Conservation (phyloP, 805 yeast genomes). For the Metschnikowia drakensbergensis region DNA sequence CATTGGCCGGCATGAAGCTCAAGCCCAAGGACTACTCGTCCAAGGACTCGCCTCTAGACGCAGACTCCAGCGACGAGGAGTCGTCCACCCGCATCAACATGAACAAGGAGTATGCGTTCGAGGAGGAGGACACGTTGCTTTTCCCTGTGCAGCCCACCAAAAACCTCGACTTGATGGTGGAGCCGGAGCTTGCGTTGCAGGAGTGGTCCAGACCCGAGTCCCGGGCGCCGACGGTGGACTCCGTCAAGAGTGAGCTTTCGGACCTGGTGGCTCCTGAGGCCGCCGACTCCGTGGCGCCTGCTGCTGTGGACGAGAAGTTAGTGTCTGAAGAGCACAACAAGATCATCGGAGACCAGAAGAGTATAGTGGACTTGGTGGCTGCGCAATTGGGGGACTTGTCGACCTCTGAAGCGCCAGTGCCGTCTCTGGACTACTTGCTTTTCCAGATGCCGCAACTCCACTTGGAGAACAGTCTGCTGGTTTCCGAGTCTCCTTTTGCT, state of each 20-base stretch:
- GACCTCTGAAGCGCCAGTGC: constrained; percentile 13
- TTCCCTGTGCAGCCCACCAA: constrained; percentile 73
- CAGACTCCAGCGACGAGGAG: constrained; percentile 43
- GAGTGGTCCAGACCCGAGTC: constrained; percentile 15
- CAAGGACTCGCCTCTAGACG: constrained; percentile 15
- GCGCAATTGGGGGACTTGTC: constrained; percentile 20
- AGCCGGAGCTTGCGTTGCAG: constrained; percentile 18
- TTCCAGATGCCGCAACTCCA: constrained; percentile 49
- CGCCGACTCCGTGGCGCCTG: constrained; percentile 6
- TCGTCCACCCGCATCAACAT: constrained; percentile 53
- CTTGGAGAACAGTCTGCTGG: constrained; percentile 31
- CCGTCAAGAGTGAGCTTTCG: constrained; percentile 29
- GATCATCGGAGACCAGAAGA: constrained; percentile 29
- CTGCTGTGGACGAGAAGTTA: constrained; percentile 23
- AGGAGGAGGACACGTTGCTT: constrained; percentile 49
- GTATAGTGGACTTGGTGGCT: constrained; percentile 27
- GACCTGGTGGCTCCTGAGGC: constrained; percentile 31
- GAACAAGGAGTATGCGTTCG: constrained; percentile 55
- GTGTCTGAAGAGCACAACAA: constrained; percentile 31
- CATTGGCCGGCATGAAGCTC: constrained; percentile 33
- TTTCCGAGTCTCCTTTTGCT: constrained; percentile 11
- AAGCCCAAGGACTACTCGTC: constrained; percentile 20
- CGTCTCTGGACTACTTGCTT: constrained; percentile 27
- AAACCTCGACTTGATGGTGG: constrained; percentile 24
- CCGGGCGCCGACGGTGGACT: constrained; percentile 13